Evolutionary conservation across 257 asterid species (phyloP).

Genomic region (Echium plantagineum): DNA sequence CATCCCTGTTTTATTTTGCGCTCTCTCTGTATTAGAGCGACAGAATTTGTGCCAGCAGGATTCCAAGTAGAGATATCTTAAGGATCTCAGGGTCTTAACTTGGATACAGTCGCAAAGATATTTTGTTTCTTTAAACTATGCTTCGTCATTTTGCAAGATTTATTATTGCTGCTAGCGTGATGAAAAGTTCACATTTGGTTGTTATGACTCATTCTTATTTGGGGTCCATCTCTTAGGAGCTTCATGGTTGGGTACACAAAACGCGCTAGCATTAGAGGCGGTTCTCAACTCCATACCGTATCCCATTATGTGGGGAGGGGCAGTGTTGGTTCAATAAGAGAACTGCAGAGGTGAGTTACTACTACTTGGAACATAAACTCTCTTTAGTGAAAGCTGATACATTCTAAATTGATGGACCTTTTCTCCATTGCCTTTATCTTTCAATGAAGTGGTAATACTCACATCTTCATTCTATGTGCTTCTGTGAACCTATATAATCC

Average conservation of each 20-base stretch:
- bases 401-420: not conserved
- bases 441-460: no score
- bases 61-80: slow-evolving; percentile 75
- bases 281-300: no score
- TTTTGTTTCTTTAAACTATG: slow-evolving; percentile 3
- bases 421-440: not conserved
- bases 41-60: slow-evolving; percentile 54
- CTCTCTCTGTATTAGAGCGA: slow-evolving; percentile 60
- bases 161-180: no score
- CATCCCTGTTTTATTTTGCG: slow-evolving; percentile 82
- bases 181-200: no score
- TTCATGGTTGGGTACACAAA: no score
- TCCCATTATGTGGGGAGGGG: no score
- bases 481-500: no score
- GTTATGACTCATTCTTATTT: no score
- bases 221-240: no score
- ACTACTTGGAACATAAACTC: not conserved
- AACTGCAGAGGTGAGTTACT: slow-evolving; percentile 61
- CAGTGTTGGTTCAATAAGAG: slow-evolving; percentile 73
- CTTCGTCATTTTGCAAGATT: not conserved
- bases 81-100: slow-evolving; percentile 49
- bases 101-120: not conserved
- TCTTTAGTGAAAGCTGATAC: not conserved
- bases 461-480: no score
- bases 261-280: no score